Base-by-base conservation (phyloP, 805 yeast genomes). In the Teunomyces aglyptinius region DNA sequence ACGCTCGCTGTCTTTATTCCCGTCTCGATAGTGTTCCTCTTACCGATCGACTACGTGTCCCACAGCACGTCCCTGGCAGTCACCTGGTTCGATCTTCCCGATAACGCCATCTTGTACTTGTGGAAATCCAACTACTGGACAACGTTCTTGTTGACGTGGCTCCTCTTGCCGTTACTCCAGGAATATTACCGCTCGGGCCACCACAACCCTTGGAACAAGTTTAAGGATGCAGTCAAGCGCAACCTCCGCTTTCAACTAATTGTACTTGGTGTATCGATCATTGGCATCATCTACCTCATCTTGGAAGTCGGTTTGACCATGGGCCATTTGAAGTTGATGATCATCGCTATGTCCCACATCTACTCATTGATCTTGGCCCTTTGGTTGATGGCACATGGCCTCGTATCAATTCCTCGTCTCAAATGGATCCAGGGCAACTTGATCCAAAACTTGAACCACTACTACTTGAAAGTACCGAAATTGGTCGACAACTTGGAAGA, bases 381-480 rank as follows among this genome's bases (percentile, higher is more conserved):
- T 18, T 87, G 94, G 92, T 67, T 89, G 48, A 82, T 89, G 86
- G 87, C 92, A 2, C 91, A 88, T 61, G 96, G 96, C 0, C 64
- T 86, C 41, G 77, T 86, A 13, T 75, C 77, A 38, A 71, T 87
- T 2, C 95, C 96, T 0, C 73, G 86, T 47, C 61, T 49, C 47
- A 67, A 49, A 62, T 77, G 60, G 76, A 59, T 53, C 19, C 66
- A 63, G 47, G 76, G 76, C 2, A 61, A 52, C 35, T 46, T 64
- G 18, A 45, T 63, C 13, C 52, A 52, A 16, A 50, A 64, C 41
- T 52, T 72, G 48, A 69, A 70, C 44, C 60, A 57, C 35, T 58
- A 57, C 26, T 87, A 87, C 61, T 49, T 73, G 42, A 76, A 75
- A 48, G 73, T 90, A 0, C 86, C 89, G 0, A 64, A 61, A 15